Evolutionary conservation across 2,329 filamentous ascomycete genomes (phyloP), one percentile per base, ranked within the genome.

Genomic region (Calycina herbarum): DNA sequence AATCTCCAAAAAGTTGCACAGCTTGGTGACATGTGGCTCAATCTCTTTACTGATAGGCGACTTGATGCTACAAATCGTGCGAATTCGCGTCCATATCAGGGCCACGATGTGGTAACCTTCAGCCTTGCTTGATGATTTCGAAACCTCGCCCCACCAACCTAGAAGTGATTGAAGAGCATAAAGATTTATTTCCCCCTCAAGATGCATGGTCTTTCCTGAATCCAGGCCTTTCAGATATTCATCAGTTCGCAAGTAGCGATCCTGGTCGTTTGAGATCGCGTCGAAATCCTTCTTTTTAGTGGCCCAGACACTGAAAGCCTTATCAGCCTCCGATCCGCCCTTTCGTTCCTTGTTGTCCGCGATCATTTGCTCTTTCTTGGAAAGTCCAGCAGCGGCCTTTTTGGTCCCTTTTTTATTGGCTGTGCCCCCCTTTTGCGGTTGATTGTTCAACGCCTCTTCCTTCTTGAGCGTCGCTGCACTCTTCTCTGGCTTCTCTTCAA

Each of bases 91-190:
- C 81, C 81, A 85, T 58, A 82, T 79, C 8, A 82, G 73, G 6
- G 81, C 81, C 27, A 80, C 78, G 33, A 83, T 76, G 54, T 80
- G 77, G 59, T 78, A 76, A 7, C 76, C 73, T n/a, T 76, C 72
- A 13, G 59, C 38, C 64, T 76, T 76, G 60, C 73, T 75, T 40
- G 68, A 64, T 64, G 76, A 63, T 68, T 76, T 73, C 63, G 78
- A 79, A 31, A 77, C 76, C 17, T 75, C 70, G 20, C 80, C 77
- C 82, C 83, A 85, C 76, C 82, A 81, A 33, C 76, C 75, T 10
- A 85, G 68, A 3, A 85, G 74, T 45, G 79, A 78, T 65, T 81
- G 82, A 48, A 85, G 73, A 69, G 83, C 79, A 70, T 82, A 85
- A 0, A 83, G 75, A 31, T 76, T 72, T 8, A 76, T 68, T 56